Percentiles rank a stretch among this genome's conserved stretches.
Conservation (phyloP, 2,329 filamentous ascomycete species). For the Cladosporium halotolerans region DNA sequence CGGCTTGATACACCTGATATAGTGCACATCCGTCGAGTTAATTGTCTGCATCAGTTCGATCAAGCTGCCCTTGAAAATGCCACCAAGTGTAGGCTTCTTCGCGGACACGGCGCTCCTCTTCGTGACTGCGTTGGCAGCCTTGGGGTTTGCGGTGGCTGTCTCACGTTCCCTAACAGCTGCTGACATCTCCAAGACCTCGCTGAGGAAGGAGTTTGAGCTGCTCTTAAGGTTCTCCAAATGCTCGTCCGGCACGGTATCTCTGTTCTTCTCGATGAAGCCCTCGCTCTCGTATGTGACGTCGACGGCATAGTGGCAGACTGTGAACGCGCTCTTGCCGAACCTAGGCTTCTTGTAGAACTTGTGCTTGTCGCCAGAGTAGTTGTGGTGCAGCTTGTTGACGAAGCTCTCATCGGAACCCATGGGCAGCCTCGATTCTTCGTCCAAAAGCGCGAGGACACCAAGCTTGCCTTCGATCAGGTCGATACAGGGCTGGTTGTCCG, state of each 20-base stretch:
- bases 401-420: conserved; percentile 98
- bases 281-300: conserved; percentile 99
- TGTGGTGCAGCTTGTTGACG: conserved; percentile 90
- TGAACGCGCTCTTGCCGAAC: conserved; percentile 95
- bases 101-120: conserved; percentile 88
- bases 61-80: conserved; percentile 96
- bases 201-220: conserved; percentile 79
- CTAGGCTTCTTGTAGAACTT: conserved; percentile 98
- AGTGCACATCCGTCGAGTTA: conserved; percentile 96
- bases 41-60: conserved; percentile 98
- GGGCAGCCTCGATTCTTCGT: conserved; percentile 91
- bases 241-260: conserved; percentile 96
- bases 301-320: conserved; percentile 95
- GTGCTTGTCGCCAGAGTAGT: conserved; percentile 84
- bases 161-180: conserved; percentile 88
- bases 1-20: conserved; percentile 98
- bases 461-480: conserved; percentile 96
- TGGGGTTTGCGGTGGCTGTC: conserved; percentile 53
- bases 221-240: conserved; percentile 87
- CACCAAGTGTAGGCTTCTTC: conserved; percentile 92
- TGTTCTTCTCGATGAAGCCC: conserved; percentile 98
- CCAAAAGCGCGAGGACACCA: conserved; percentile 82
- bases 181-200: conserved; percentile 76
- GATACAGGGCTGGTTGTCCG: conserved; percentile 98
- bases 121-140: conserved; percentile 65